A percentile compares a stretch with the other conserved stretches of the same genome.
Conservation (phyloP, 2,329 filamentous ascomycete species). For the Magnaporthiopsis poae region DNA sequence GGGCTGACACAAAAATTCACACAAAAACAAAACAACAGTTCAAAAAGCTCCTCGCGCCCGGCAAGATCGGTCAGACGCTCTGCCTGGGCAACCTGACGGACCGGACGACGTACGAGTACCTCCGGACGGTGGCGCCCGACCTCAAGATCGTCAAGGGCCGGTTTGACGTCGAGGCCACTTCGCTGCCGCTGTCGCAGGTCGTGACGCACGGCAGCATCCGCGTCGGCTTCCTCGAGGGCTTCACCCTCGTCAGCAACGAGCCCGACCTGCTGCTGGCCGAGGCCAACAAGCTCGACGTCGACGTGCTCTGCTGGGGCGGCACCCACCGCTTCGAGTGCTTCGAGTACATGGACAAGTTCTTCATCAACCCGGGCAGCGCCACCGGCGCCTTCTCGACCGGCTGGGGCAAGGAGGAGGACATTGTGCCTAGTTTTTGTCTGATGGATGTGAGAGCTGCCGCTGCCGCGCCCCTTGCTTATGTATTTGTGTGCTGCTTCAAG, state of each 20-base stretch:
- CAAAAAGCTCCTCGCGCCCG: constrained; percentile 73
- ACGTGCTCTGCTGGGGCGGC: constrained; percentile 60
- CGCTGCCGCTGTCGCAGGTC: constrained; percentile 54
- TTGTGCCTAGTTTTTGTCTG: constrained; percentile 83
- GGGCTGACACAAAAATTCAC: not conserved
- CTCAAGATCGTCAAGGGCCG: constrained; percentile 61
- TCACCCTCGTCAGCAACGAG: constrained; percentile 57
- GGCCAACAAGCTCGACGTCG: constrained; percentile 58
- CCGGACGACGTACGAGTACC: constrained; percentile 70
- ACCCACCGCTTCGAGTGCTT: constrained; percentile 61
- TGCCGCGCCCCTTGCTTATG: constrained; percentile 19
- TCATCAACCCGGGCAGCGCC: constrained; percentile 58
- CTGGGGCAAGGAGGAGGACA: constrained; percentile 56
- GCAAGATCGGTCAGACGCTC: constrained; percentile 73
- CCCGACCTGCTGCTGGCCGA: constrained; percentile 58
- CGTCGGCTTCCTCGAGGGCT: constrained; percentile 59
- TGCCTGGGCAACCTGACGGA: constrained; percentile 75
- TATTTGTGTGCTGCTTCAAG: not conserved
- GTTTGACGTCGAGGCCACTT: constrained; percentile 57
- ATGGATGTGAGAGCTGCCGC: constrained; percentile 68
- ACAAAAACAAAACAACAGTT: constrained; percentile 42
- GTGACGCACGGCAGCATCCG: constrained; percentile 57
- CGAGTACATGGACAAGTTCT: constrained; percentile 67
- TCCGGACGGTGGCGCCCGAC: constrained; percentile 63
- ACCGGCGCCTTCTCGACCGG: constrained; percentile 53